A percentile compares a stretch with the other conserved stretches of the same genome.
These are phyloP conservation scores for Leucoagaricus sp. DNA, from an alignment of 1,284 basidiomycete species.

Conservation along the genomic window DNA sequence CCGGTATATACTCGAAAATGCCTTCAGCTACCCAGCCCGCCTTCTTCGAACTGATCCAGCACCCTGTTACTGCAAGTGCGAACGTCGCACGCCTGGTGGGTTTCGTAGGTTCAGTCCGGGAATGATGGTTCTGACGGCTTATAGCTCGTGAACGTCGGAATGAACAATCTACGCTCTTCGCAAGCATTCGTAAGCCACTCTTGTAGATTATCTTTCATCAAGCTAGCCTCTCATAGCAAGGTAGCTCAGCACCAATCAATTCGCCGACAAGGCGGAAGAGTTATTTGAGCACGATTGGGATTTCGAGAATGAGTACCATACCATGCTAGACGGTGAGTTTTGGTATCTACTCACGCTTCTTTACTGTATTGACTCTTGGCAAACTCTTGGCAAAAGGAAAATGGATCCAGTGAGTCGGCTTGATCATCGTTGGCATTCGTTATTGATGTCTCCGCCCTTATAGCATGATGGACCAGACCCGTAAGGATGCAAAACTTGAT, in stretches of 20 bases:
- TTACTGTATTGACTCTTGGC: too few relatives aligned
- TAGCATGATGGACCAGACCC: conserved; percentile 72
- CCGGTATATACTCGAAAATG: conserved; percentile 52
- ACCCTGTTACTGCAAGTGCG: conserved; percentile 58
- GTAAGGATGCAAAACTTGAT: conserved; percentile 24
- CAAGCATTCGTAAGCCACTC: conserved; percentile 43
- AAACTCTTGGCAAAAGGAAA: conserved; percentile 46
- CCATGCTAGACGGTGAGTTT: conserved; percentile 51
- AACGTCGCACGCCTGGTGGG: conserved; percentile 38
- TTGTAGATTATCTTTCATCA: background rate
- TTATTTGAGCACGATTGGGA: conserved; percentile 61
- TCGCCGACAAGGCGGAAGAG: conserved; percentile 53
- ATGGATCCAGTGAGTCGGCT: conserved; percentile 51
- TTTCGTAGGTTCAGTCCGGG: background rate
- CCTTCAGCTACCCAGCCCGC: conserved; percentile 47
- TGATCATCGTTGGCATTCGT: background rate
- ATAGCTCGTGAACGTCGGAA: conserved; percentile 52
- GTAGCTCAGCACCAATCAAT: conserved; percentile 54
- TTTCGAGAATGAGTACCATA: conserved; percentile 59
- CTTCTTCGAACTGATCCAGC: conserved; percentile 69
- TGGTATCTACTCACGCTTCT: background rate
- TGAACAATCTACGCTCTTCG: conserved; percentile 61
- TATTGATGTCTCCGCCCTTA: background rate
- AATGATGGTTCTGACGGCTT: background rate
- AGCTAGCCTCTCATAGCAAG: background rate